These are phyloP conservation scores for Cladochytrium replicatum DNA, from an alignment of 192 early-diverging fungal genomes.

Conservation along the genomic window DNA sequence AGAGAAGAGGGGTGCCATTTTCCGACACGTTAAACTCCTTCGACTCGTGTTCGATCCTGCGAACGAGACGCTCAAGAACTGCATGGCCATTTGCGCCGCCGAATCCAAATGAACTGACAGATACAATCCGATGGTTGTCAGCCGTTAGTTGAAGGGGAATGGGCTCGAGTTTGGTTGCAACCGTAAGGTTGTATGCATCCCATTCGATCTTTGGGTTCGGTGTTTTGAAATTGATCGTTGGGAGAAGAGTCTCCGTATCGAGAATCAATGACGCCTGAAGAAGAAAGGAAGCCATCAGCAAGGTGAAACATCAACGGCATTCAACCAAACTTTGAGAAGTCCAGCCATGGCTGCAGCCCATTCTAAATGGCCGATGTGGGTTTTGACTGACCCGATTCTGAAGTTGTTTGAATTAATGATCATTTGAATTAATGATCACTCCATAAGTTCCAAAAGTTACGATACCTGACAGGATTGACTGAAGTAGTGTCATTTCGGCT, in stretches of 20 bases:
- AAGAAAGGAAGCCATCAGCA: too few species aligned
- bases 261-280: conserved; percentile 25
- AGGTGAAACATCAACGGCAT: too few species aligned
- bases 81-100: conserved; percentile 18
- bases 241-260: conserved; percentile 9
- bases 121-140: conserved; percentile 15
- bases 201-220: conserved; percentile 23
- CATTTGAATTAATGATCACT: too few species aligned
- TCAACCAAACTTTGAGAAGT: conserved; percentile 21
- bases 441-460: too few species aligned
- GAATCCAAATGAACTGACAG: conserved; percentile 18
- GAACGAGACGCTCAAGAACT: conserved; percentile 11
- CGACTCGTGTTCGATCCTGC: too few species aligned
- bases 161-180: conserved; percentile 22
- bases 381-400: conserved; percentile 20
- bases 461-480: too few species aligned
- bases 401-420: not conserved
- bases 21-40: too few species aligned
- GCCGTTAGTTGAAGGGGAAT: not conserved
- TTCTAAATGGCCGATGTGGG: conserved; percentile 22
- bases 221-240: conserved; percentile 13
- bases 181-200: conserved; percentile 7
- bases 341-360: conserved; percentile 7
- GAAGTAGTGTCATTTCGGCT: not conserved
- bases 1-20: too few species aligned